Evolutionary conservation across 768 basidiomycete species (phyloP).

Genomic region (Galerina marginata): DNA sequence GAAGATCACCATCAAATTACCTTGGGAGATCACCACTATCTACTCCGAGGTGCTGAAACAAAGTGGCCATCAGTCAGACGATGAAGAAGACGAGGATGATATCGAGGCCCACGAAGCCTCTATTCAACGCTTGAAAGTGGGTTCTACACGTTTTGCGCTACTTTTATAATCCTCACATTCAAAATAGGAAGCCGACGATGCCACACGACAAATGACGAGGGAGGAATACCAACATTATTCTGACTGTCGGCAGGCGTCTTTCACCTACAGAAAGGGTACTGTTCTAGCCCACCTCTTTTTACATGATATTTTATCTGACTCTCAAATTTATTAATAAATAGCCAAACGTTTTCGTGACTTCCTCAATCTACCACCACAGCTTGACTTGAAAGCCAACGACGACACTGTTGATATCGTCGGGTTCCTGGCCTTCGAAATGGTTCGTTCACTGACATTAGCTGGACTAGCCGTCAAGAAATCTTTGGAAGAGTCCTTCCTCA

Average conservation of each 20-base stretch:
- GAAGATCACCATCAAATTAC: slow-evolving; percentile 93
- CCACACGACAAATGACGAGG: slow-evolving; percentile 93
- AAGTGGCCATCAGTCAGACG: slow-evolving; percentile 84
- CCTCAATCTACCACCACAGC: slow-evolving; percentile 83
- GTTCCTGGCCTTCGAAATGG: slow-evolving; percentile 97
- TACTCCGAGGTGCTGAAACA: slow-evolving; percentile 86
- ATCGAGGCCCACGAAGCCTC: slow-evolving; percentile 95
- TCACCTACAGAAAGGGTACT: slow-evolving; percentile 94
- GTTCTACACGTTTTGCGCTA: not conserved
- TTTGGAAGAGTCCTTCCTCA: slow-evolving; percentile 71
- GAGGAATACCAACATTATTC: slow-evolving; percentile 98
- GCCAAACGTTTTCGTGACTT: slow-evolving; percentile 96
- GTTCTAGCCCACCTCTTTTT: not conserved
- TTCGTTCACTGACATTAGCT: slow-evolving; percentile 88
- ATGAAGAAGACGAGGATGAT: slow-evolving; percentile 96
- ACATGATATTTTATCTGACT: not conserved
- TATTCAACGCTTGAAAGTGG: slow-evolving; percentile 81
- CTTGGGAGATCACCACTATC: slow-evolving; percentile 94
- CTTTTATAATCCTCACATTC: not conserved
- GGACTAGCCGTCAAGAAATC: slow-evolving; percentile 85
- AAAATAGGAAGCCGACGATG: slow-evolving; percentile 87
- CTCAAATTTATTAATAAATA: slow-evolving; percentile 31
- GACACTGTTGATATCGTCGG: slow-evolving; percentile 97
- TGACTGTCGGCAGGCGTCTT: slow-evolving; percentile 94
- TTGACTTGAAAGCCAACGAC: slow-evolving; percentile 90